phyloP scores from a whole-genome alignment of 2,329 filamentous ascomycete genomes.

The Alternaria triticimaculans region DNA sequence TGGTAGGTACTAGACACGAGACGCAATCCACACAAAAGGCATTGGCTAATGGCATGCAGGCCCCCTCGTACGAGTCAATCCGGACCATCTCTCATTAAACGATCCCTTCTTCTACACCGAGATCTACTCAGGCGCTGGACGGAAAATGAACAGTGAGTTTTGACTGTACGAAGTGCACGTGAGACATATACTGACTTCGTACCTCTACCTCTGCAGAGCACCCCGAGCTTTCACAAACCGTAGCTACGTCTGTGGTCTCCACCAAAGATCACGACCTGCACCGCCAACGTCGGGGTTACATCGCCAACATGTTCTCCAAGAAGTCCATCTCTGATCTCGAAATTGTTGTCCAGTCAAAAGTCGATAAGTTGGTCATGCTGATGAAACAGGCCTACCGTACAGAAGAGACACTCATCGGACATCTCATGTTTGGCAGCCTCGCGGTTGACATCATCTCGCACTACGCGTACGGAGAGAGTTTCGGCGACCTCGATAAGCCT shows the following conservation, averaged over 20 bases:
- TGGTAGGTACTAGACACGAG: not conserved
- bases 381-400: constrained; percentile 2
- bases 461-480: constrained; percentile 11
- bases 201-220: not conserved
- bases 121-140: not conserved
- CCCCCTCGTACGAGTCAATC: constrained; percentile 17
- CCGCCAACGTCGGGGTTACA: constrained; percentile 24
- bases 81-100: constrained; percentile 14
- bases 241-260: not conserved
- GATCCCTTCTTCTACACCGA: constrained; percentile 12
- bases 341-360: constrained; percentile 21
- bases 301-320: constrained; percentile 37
- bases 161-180: not conserved
- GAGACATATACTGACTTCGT: not conserved
- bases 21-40: not conserved
- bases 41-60: constrained; percentile 5
- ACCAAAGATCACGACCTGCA: constrained; percentile 31
- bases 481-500: constrained; percentile 4
- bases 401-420: constrained; percentile 1
- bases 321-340: constrained; percentile 24
- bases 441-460: constrained; percentile 13
- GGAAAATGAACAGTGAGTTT: not conserved
- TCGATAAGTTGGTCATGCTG: constrained; percentile 7
- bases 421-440: constrained; percentile 11
- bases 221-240: not conserved